phyloP scores from a whole-genome alignment of 306 rosid species.

The Carpinus fangiana region DNA sequence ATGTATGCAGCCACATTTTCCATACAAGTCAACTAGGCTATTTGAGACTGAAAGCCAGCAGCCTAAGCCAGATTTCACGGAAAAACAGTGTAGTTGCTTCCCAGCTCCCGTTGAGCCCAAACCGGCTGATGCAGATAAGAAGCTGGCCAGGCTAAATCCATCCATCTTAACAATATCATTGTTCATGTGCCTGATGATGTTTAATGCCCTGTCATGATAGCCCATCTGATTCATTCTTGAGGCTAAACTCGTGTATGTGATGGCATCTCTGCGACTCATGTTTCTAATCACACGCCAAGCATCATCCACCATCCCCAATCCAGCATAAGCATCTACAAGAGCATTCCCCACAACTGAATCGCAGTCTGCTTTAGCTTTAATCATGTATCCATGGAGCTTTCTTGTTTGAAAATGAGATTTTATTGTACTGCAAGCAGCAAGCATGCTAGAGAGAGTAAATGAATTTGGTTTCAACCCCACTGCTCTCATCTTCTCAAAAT shows the following conservation, averaged over 20 bases:
- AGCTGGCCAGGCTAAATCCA: constrained; percentile 57
- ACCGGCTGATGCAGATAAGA: constrained; percentile 68
- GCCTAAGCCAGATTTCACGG: constrained; percentile 54
- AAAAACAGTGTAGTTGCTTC: constrained; percentile 59
- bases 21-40: constrained; percentile 57
- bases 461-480: constrained; percentile 61
- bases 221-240: constrained; percentile 57
- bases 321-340: constrained; percentile 73
- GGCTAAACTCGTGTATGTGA: constrained; percentile 67
- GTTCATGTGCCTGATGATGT: constrained; percentile 44
- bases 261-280: constrained; percentile 50
- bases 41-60: constrained; percentile 48
- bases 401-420: constrained; percentile 41
- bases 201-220: constrained; percentile 48
- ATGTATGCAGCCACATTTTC: constrained; percentile 54
- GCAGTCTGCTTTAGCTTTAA: constrained; percentile 46
- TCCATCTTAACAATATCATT: constrained; percentile 54
- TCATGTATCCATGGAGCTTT: constrained; percentile 53
- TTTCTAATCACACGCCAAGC: constrained; percentile 50
- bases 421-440: constrained; percentile 46
- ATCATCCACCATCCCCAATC: constrained; percentile 46
- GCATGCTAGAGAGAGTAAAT: constrained; percentile 48
- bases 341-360: constrained; percentile 61
- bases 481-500: constrained; percentile 54
- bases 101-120: constrained; percentile 54